phyloP scores from a whole-genome alignment of 2,329 filamentous ascomycete species.

The Aspergillus vadensis region DNA sequence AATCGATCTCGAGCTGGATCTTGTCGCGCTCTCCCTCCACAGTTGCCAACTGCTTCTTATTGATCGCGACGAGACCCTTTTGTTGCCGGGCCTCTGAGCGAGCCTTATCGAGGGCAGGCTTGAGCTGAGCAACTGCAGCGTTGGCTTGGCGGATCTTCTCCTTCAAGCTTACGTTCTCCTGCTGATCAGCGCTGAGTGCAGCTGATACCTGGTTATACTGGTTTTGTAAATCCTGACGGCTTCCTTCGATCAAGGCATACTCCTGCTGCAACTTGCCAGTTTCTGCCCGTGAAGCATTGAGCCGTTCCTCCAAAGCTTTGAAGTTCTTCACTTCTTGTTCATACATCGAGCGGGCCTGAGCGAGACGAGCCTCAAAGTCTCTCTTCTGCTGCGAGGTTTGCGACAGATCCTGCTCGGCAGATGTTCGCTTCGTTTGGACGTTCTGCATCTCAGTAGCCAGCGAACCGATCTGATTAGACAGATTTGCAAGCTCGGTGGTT shows the following conservation, averaged over 20 bases:
- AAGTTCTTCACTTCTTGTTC: conserved; percentile 91
- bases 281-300: conserved; percentile 73
- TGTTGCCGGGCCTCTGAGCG: conserved; percentile 91
- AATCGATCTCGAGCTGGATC: conserved; percentile 74
- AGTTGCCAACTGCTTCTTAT: conserved; percentile 94
- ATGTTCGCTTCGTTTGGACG: conserved; percentile 77
- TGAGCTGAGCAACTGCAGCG: conserved; percentile 77
- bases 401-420: conserved; percentile 78
- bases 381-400: conserved; percentile 84
- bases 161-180: conserved; percentile 82
- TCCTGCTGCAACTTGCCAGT: conserved; percentile 83
- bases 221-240: conserved; percentile 75
- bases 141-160: conserved; percentile 85
- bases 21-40: conserved; percentile 87
- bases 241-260: conserved; percentile 77
- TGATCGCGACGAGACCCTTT: conserved; percentile 94
- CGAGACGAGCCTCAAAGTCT: conserved; percentile 85
- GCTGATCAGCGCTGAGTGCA: conserved; percentile 80
- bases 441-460: conserved; percentile 93
- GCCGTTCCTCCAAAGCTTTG: conserved; percentile 78
- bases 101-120: conserved; percentile 89
- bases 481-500: conserved; percentile 87
- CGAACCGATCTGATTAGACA: conserved; percentile 92
- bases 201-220: conserved; percentile 77
- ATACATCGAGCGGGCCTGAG: conserved; percentile 83